A percentile compares a stretch with the other conserved stretches of the same genome.
Evolutionary conservation across 2,329 filamentous ascomycete genomes (phyloP).

Genomic region (Penicillium sp.): DNA sequence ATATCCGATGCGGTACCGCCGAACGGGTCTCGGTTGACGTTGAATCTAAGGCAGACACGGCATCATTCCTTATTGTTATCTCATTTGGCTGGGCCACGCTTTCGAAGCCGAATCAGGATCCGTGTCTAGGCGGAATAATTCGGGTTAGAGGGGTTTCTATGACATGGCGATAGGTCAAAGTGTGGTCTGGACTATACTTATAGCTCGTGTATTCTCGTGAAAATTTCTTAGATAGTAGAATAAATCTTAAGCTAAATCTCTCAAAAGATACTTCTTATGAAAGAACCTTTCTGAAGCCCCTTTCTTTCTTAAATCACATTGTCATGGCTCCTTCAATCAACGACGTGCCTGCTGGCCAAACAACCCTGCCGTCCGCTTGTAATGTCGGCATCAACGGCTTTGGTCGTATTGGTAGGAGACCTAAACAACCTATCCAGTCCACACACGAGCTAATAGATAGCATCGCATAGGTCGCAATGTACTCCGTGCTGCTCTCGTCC

Average conservation of each 20-base stretch:
- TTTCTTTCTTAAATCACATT: background rate
- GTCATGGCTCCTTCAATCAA: constrained; percentile 26
- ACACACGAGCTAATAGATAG: background rate
- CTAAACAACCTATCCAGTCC: no score
- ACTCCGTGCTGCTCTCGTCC: constrained; percentile 26
- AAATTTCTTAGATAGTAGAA: background rate
- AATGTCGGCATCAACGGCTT: constrained; percentile 96
- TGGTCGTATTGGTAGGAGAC: constrained; percentile 70
- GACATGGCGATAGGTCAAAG: background rate
- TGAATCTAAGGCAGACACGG: background rate
- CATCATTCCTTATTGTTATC: constrained; percentile 1
- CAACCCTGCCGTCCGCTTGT: constrained; percentile 23
- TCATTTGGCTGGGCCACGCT: background rate
- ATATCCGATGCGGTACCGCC: constrained; percentile 18
- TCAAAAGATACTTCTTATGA: background rate
- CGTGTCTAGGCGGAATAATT: background rate
- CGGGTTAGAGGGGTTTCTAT: background rate
- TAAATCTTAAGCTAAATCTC: background rate
- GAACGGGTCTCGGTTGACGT: constrained; percentile 1
- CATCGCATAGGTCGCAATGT: constrained; percentile 63
- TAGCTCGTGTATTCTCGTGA: background rate
- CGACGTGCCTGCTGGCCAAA: constrained; percentile 16
- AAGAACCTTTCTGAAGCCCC: background rate
- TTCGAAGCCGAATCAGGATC: constrained; percentile 5
- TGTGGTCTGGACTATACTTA: background rate